Evolutionary conservation across 495 filamentous ascomycete species (phyloP).

Genomic region (Xylaria cubensis): DNA sequence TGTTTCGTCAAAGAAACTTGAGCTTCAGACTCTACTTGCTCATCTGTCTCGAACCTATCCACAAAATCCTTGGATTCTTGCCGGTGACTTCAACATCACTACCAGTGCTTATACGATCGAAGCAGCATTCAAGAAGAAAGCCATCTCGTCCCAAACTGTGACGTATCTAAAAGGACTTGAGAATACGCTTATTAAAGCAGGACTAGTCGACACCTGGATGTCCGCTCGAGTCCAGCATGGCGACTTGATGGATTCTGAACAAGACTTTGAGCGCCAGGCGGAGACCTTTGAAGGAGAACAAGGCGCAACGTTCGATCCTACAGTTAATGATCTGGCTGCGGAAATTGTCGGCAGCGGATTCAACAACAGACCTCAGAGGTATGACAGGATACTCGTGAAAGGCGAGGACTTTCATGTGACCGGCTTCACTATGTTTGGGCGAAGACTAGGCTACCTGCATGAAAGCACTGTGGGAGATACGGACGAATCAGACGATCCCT

Average conservation of each 20-base stretch:
- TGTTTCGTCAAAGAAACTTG: constrained; percentile 55
- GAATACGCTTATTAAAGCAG: constrained; percentile 38
- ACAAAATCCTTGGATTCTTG: constrained; percentile 56
- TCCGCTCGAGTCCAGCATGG: constrained; percentile 43
- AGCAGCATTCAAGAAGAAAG: constrained; percentile 51
- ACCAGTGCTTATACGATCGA: constrained; percentile 59
- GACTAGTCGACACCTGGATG: constrained; percentile 53
- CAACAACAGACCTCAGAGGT: constrained; percentile 61
- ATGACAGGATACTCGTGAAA: constrained; percentile 61
- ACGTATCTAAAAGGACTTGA: constrained; percentile 44
- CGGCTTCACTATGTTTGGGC: constrained; percentile 59
- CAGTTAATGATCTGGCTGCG: constrained; percentile 56
- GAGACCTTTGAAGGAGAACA: constrained; percentile 56
- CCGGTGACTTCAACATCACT: constrained; percentile 64
- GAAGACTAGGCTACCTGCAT: constrained; percentile 15
- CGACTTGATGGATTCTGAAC: constrained; percentile 34
- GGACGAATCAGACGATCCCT: constrained; percentile 2
- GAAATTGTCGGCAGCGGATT: constrained; percentile 46
- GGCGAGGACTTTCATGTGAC: constrained; percentile 44
- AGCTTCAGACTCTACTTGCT: constrained; percentile 52
- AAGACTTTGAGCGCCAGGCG: constrained; percentile 25
- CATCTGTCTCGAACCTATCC: constrained; percentile 47
- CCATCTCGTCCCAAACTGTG: constrained; percentile 49
- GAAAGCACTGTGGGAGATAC: constrained; percentile 31
- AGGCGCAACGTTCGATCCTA: constrained; percentile 64